Evolutionary conservation across 23 red algal species (phyloP).

Genomic region (Gracilaria caudata): DNA sequence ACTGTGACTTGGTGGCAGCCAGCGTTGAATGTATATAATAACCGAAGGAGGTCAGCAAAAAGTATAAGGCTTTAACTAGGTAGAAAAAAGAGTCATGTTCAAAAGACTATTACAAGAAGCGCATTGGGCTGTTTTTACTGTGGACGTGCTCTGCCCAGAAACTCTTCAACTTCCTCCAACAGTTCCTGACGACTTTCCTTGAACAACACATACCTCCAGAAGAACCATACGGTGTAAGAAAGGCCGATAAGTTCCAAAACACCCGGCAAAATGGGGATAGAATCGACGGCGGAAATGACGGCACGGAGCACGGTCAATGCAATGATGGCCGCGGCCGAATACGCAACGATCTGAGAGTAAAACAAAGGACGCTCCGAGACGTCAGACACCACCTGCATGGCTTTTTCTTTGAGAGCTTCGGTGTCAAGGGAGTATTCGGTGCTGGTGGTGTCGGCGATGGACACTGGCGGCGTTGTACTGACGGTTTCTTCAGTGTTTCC

Average conservation of each 20-base stretch:
- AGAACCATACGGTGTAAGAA: constrained; percentile 83
- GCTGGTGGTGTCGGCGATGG: neutral
- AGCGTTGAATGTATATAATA: constrained; percentile 23
- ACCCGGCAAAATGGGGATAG: constrained; percentile 70
- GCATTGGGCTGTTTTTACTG: constrained; percentile 1
- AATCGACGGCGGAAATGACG: constrained; percentile 73
- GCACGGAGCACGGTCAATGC: constrained; percentile 60
- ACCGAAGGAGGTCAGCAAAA: neutral
- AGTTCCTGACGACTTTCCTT: constrained; percentile 75
- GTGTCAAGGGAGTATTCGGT: constrained; percentile 49
- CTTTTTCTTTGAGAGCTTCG: constrained; percentile 59
- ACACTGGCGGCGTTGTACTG: neutral
- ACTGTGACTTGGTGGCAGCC: constrained; percentile 11
- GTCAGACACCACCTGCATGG: constrained; percentile 57
- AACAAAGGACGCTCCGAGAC: constrained; percentile 64
- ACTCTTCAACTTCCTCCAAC: constrained; percentile 77
- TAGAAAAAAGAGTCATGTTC: neutral
- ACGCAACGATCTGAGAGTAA: constrained; percentile 68
- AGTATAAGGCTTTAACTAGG: neutral
- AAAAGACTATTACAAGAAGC: neutral
- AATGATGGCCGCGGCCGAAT: constrained; percentile 47
- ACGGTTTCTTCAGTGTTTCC: constrained; percentile 3
- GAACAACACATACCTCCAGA: constrained; percentile 78
- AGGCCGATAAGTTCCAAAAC: constrained; percentile 80
- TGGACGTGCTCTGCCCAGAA: constrained; percentile 67